Percentiles rank a stretch among this genome's conserved stretches.
phyloP scores from a whole-genome alignment of 176 grass and related monocot species.

The Paspalum vaginatum region DNA sequence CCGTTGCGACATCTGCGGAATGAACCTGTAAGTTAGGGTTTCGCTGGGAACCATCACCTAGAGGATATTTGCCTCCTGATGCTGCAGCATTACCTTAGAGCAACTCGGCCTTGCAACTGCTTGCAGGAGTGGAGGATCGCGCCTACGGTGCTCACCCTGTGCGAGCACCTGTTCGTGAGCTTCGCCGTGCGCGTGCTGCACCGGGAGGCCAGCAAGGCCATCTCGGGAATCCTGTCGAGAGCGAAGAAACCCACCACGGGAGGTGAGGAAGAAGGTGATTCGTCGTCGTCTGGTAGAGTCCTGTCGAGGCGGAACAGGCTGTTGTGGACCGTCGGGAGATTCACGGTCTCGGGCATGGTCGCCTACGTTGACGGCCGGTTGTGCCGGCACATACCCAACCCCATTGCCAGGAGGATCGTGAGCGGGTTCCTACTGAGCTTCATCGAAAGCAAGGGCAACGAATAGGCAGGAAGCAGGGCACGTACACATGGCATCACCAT shows the following conservation, averaged over 20 bases:
- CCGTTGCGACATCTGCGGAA: slow-evolving; percentile 67
- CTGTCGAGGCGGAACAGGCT: slow-evolving; percentile 41
- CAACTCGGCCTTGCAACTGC: background rate
- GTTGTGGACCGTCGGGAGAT: slow-evolving; percentile 67
- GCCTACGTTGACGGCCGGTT: slow-evolving; percentile 76
- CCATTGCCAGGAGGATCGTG: slow-evolving; percentile 74
- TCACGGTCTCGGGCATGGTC: slow-evolving; percentile 64
- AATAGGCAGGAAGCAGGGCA: slow-evolving; percentile 13
- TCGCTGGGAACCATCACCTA: background rate
- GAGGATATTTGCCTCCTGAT: too few species aligned
- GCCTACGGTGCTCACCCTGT: slow-evolving; percentile 71
- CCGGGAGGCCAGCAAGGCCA: slow-evolving; percentile 57
- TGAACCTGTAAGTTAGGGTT: slow-evolving; percentile 57
- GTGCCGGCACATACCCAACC: slow-evolving; percentile 84
- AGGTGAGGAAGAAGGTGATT: slow-evolving; percentile 9
- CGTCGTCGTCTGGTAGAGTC: background rate
- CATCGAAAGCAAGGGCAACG: slow-evolving; percentile 54
- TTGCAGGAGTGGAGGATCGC: slow-evolving; percentile 83
- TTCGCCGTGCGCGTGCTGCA: slow-evolving; percentile 69
- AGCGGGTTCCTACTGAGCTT: slow-evolving; percentile 86
- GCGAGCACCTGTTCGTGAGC: slow-evolving; percentile 83
- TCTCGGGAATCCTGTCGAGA: slow-evolving; percentile 33
- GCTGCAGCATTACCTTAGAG: too few species aligned
- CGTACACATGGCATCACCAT: background rate
- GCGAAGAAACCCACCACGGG: slow-evolving; percentile 16